Percentiles rank a stretch among this genome's conserved stretches.
phyloP scores from a whole-genome alignment of 192 early-diverging fungal species.

The Podila horticola region DNA sequence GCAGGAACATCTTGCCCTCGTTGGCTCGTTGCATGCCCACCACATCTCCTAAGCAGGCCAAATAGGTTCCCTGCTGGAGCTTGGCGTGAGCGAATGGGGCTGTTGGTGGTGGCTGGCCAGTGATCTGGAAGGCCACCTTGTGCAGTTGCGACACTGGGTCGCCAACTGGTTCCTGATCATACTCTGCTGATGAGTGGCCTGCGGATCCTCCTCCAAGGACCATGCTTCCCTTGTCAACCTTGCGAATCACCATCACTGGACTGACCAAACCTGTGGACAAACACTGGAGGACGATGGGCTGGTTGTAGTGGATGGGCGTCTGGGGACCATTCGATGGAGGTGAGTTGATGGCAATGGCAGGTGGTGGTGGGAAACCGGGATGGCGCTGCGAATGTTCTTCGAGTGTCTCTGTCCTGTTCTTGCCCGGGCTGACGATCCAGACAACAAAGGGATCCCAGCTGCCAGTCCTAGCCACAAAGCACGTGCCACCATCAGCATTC shows the following conservation, averaged over 20 bases:
- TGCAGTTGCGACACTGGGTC: constrained; percentile 92
- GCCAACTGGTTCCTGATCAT: constrained; percentile 66
- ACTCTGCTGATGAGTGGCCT: constrained; percentile 39
- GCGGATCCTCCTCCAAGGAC: constrained; percentile 73
- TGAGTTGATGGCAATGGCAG: constrained; percentile 76
- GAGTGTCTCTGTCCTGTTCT: constrained; percentile 57
- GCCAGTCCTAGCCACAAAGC: constrained; percentile 79
- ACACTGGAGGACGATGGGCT: constrained; percentile 88
- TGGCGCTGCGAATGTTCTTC: constrained; percentile 65
- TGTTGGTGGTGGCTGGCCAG: constrained; percentile 55
- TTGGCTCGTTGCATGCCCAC: constrained; percentile 76
- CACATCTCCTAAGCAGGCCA: constrained; percentile 81
- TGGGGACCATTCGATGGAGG: constrained; percentile 58
- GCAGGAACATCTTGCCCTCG: constrained; percentile 60
- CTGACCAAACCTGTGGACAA: constrained; percentile 87
- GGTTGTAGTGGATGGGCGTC: constrained; percentile 87
- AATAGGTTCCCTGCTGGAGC: constrained; percentile 66
- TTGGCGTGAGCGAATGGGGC: constrained; percentile 28
- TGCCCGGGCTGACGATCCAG: constrained; percentile 79
- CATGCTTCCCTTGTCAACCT: constrained; percentile 85
- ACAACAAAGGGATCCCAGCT: constrained; percentile 92
- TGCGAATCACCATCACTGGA: constrained; percentile 84
- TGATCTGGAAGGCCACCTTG: constrained; percentile 90
- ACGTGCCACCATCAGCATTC: constrained; percentile 61
- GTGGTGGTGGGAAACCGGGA: constrained; percentile 79